These are phyloP conservation scores for Aechmea fasciata DNA, from an alignment of 176 grass and related monocot species.

Conservation along the genomic window DNA sequence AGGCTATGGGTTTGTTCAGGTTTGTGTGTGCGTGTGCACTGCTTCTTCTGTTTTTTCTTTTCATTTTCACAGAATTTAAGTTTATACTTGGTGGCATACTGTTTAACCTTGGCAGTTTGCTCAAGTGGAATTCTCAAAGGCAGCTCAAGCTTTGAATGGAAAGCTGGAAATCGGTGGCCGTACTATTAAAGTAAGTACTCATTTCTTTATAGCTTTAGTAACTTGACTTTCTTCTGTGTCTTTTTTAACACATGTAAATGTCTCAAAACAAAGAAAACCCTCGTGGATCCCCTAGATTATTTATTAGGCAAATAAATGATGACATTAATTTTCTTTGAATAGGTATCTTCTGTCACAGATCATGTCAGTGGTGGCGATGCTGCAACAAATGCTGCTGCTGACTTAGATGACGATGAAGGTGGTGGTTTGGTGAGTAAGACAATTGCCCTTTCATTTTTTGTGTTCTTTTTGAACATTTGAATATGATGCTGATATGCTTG, in stretches of 20 bases:
- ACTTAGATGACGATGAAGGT: constrained; percentile 97
- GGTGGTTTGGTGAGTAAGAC: constrained; percentile 72
- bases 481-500: too few relatives aligned
- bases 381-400: constrained; percentile 54
- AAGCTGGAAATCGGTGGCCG: constrained; percentile 94
- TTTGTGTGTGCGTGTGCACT: not conserved
- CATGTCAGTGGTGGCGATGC: constrained; percentile 46
- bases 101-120: constrained; percentile 49
- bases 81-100: not conserved
- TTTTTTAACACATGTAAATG: not conserved
- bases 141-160: constrained; percentile 83
- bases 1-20: constrained; percentile 94
- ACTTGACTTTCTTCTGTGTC: not conserved
- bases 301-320: not conserved
- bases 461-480: not conserved
- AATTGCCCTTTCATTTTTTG: constrained; percentile 8
- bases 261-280: too few relatives aligned
- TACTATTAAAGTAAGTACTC: constrained; percentile 63
- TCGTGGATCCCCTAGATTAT: not conserved
- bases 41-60: not conserved
- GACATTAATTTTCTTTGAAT: not conserved
- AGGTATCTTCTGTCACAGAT: constrained; percentile 95
- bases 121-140: constrained; percentile 83
- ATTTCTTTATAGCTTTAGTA: constrained; percentile 7
- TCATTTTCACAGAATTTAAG: constrained; percentile 13